Evolutionary conservation across 768 basidiomycete species (phyloP).

Genomic region (Naganishia kalamii): DNA sequence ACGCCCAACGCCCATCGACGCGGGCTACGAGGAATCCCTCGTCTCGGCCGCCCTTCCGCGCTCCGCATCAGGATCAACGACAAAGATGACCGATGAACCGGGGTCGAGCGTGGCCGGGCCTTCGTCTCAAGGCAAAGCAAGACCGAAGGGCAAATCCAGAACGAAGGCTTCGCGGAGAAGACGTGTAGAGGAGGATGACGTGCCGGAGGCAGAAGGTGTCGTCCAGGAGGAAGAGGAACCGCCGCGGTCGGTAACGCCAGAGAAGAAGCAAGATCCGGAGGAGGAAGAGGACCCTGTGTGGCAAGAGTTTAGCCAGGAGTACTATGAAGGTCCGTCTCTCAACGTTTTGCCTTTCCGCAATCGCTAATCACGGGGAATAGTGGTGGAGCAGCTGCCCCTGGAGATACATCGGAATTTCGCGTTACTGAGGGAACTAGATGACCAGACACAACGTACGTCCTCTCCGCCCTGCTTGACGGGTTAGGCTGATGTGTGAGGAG

Average conservation of each 20-base stretch:
- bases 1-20: conserved; percentile 3
- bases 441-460: conserved; percentile 31
- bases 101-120: background rate
- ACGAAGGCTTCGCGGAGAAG: too few species aligned
- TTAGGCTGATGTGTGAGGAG: background rate
- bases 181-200: too few species aligned
- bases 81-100: background rate
- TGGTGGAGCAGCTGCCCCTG: conserved; percentile 46
- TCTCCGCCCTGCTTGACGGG: background rate
- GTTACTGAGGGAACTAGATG: conserved; percentile 44
- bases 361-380: background rate
- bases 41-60: background rate
- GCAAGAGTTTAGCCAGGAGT: conserved; percentile 25
- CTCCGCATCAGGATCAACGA: background rate
- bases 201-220: background rate
- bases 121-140: background rate
- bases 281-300: conserved; percentile 24
- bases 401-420: conserved; percentile 46
- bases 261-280: conserved; percentile 12
- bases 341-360: too few species aligned
- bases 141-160: background rate
- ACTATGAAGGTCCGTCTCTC: conserved; percentile 20
- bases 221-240: background rate
- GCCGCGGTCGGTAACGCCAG: background rate
- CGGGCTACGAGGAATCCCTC: background rate